A percentile compares a stretch with the other conserved stretches of the same genome.
Conservation (phyloP, 345 rosid species). For the Melaleuca quinquenervia region DNA sequence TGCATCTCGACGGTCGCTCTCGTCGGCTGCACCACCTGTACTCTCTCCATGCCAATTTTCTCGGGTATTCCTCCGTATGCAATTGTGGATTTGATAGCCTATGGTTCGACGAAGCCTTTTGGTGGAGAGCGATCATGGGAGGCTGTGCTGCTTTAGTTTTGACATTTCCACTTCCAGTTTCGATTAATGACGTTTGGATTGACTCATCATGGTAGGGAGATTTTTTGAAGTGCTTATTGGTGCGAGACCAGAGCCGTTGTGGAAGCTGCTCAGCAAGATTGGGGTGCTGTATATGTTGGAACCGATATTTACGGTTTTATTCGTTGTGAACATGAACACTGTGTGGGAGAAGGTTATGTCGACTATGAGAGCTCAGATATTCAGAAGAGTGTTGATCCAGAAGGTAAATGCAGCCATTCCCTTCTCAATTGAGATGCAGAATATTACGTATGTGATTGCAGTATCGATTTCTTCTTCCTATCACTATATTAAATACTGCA, state of each 20-base stretch:
- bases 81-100: background rate
- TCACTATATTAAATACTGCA: background rate
- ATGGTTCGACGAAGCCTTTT: background rate
- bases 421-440: background rate
- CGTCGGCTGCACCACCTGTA: slow-evolving; percentile 60
- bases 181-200: background rate
- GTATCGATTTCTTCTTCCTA: background rate
- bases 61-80: slow-evolving; percentile 37
- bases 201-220: slow-evolving; percentile 30
- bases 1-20: slow-evolving; percentile 38
- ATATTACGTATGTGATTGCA: background rate
- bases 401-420: slow-evolving; percentile 31
- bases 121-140: background rate
- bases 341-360: slow-evolving; percentile 92
- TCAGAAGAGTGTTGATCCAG: slow-evolving; percentile 68
- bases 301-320: slow-evolving; percentile 72
- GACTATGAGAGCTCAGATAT: slow-evolving; percentile 66
- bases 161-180: background rate
- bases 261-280: slow-evolving; percentile 62
- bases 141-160: background rate
- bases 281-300: slow-evolving; percentile 67
- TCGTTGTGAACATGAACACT: slow-evolving; percentile 58
- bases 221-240: slow-evolving; percentile 87
- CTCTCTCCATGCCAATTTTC: slow-evolving; percentile 84
- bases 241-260: slow-evolving; percentile 59